These are phyloP conservation scores for Cardamine chenopodiifolia DNA, from an alignment of 345 rosid species.

Conservation along the genomic window DNA sequence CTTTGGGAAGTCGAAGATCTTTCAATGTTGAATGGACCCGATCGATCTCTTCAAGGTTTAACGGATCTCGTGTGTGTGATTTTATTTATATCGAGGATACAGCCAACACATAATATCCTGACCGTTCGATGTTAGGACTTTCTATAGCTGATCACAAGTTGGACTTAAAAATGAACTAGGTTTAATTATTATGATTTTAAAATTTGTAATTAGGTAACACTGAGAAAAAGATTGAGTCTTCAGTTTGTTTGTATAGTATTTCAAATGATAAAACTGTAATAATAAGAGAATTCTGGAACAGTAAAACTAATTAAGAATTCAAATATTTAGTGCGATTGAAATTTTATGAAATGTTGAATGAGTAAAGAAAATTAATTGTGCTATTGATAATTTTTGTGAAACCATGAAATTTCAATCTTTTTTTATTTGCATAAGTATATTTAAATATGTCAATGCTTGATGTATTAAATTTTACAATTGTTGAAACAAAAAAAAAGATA, in stretches of 20 bases:
- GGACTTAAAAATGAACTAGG: neutral
- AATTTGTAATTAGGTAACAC: neutral
- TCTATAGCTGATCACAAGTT: neutral
- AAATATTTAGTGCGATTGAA: neutral
- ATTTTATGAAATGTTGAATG: neutral
- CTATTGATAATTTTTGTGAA: neutral
- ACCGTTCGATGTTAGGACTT: neutral
- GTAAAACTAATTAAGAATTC: neutral
- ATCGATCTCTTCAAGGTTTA: constrained; percentile 8
- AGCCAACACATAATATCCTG: constrained; percentile 1
- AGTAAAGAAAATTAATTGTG: neutral
- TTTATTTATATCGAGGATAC: neutral
- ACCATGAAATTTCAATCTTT: neutral
- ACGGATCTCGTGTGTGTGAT: constrained; percentile 3
- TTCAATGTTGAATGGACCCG: constrained; percentile 8
- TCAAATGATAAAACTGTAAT: no score
- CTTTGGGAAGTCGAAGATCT: constrained; percentile 25
- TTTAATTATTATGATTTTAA: neutral
- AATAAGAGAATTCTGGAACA: neutral
- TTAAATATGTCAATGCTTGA: neutral
- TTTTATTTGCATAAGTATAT: neutral
- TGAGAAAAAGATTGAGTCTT: neutral
- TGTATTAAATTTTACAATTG: neutral
- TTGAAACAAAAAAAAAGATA: no score
- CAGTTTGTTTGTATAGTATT: neutral